phyloP scores from a whole-genome alignment of 257 asterid genomes.

The Phtheirospermum japonicum region DNA sequence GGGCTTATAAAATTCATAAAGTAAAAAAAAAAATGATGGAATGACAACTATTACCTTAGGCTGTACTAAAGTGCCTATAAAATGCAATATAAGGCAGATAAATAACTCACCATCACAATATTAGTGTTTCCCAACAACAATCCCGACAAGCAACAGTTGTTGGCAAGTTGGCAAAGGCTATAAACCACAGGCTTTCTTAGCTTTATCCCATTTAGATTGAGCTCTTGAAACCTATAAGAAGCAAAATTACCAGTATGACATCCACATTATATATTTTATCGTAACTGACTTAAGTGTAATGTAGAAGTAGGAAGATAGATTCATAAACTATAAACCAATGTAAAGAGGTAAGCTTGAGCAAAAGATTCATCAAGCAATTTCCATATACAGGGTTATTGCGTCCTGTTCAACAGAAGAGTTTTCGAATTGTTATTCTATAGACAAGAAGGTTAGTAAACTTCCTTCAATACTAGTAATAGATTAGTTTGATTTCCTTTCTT shows the following conservation, averaged over 20 bases:
- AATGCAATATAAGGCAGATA: too few species aligned
- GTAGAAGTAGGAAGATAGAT: constrained; percentile 10
- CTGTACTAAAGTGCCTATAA: too few species aligned
- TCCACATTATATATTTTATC: constrained; percentile 7
- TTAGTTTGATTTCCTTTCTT: not conserved
- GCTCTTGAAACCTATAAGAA: constrained; percentile 74
- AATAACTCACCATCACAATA: constrained; percentile 69
- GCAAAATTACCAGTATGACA: constrained; percentile 19
- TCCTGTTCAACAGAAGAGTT: constrained; percentile 50
- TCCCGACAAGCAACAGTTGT: constrained; percentile 64
- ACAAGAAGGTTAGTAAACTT: constrained; percentile 20
- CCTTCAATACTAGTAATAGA: not conserved
- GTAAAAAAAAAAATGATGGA: not conserved
- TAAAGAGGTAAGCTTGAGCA: constrained; percentile 62
- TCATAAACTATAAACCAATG: constrained; percentile 40
- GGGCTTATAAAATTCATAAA: not conserved
- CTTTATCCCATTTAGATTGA: constrained; percentile 72
- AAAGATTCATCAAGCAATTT: constrained; percentile 52
- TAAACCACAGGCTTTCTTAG: constrained; percentile 73
- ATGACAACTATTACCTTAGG: not conserved
- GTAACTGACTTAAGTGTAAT: constrained; percentile 17
- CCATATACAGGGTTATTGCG: constrained; percentile 67
- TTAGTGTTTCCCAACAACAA: constrained; percentile 73
- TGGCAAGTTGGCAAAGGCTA: constrained; percentile 70
- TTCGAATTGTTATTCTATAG: not conserved